Evolutionary conservation across 495 filamentous ascomycete species (phyloP), one percentile per base, ranked within the genome.

Genomic region (Talaromyces proteolyticus): DNA sequence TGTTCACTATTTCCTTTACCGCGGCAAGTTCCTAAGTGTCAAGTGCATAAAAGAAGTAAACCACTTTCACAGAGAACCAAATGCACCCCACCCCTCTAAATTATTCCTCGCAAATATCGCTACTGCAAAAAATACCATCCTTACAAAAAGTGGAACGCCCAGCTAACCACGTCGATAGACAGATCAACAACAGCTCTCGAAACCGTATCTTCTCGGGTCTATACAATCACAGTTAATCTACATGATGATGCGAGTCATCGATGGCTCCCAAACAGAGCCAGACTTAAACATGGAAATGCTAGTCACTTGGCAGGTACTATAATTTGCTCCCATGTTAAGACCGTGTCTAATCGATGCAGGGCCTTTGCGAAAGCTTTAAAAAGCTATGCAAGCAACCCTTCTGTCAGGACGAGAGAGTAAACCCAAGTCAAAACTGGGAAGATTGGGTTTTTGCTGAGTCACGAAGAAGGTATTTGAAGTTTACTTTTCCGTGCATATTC

Each of bases 181-280:
- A n/a, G n/a, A n/a, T n/a, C 38, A 52, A 21, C 21, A 51, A 8
- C 19, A 16, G n/a, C 29, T 38, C 23, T 44, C 29, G 8, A 18
- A 42, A 12, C 11, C 21, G 1, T 43, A 53, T 10, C 50, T 49
- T 42, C 50, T 56, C 1, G 53, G 51, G 18, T 21, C 53, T 3
- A 44, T 53, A 21, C 53, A 56, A 53, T 50, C 53, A 14, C 42
- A 23, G 22, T 3, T 55, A 7, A 53, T 55, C 10, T 55, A 55
- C 49, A 24, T 49, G 6, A 29, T 55, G 1, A 55, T 55, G 53
- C 50, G 42, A 14, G 21, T 56, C 12, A 18, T 53, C 10, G 53
- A 56, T 24, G 20, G 41, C 37, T 19, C 11, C n/a, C 17, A 22
- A 12, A 23, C 20, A 18, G 34, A 50, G 17, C 22, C 39, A n/a